phyloP scores from a whole-genome alignment of 306 rosid genomes.

The Quercus robur region DNA sequence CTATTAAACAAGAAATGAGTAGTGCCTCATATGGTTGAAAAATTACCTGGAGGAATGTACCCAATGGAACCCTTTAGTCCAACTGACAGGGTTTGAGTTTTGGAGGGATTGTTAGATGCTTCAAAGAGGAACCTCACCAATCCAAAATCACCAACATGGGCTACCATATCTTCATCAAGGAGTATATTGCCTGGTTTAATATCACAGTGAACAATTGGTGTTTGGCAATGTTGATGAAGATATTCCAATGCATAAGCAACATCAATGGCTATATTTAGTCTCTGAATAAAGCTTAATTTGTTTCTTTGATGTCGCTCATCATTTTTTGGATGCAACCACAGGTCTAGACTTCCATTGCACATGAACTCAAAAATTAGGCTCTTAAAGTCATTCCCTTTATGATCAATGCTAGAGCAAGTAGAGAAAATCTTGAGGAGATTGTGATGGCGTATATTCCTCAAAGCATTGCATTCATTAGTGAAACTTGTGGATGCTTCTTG shows the following conservation, averaged over 20 bases:
- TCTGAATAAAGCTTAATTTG: constrained; percentile 4
- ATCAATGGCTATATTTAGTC: constrained; percentile 37
- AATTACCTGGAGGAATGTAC: constrained; percentile 31
- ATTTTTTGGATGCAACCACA: constrained; percentile 18
- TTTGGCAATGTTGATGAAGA: constrained; percentile 30
- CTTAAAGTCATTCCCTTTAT: constrained; percentile 27
- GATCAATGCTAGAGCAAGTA: constrained; percentile 30
- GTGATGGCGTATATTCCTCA: constrained; percentile 17
- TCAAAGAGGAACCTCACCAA: constrained; percentile 29
- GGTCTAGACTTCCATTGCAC: constrained; percentile 37
- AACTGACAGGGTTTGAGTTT: neutral
- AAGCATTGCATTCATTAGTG: constrained; percentile 28
- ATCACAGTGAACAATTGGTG: constrained; percentile 40
- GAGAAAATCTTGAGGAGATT: constrained; percentile 28
- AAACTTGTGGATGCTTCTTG: neutral
- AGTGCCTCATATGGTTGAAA: neutral
- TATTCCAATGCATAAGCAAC: constrained; percentile 41
- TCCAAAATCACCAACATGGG: constrained; percentile 46
- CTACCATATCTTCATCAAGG: constrained; percentile 30
- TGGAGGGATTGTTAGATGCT: no score
- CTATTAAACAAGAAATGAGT: no score
- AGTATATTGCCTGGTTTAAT: constrained; percentile 47
- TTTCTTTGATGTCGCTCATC: neutral
- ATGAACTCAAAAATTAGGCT: constrained; percentile 35
- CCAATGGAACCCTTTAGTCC: constrained; percentile 32